Evolutionary conservation across 202 grass and related monocot species (phyloP), one percentile per base, ranked within the genome.

Genomic region (Saccharum hybrid): DNA sequence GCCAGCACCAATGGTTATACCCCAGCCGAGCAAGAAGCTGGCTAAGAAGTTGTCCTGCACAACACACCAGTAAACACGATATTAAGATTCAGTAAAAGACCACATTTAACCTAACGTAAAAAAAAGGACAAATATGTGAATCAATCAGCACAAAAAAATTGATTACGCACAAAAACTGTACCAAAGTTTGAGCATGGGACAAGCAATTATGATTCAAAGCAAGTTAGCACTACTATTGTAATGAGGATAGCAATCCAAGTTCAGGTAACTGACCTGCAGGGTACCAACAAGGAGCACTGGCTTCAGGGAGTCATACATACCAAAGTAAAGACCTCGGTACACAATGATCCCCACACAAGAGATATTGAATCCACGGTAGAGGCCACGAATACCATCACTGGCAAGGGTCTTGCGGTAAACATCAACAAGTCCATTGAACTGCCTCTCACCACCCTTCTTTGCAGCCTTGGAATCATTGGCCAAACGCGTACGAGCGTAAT

Each of bases 261-360:
- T 38, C 63, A 14, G 1, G 19, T 67, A 71, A 87, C 84, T 90
- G 64, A 93, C 90, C 88, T 83, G 67, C 60, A 93, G 87, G 18
- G 21, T 0, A 11, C 90, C 90, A 40, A 77, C 75, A 45, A 93
- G 90, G 14, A 93, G 16, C 36, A 93, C 90, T 59, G 90, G 90
- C 81, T 93, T 93, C 16, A 93, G 71, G 0, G 90, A 93, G 41
- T 90, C 90, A 2, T 93, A 93, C 90, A 93, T 87, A 43, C 90
- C 90, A 59, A 92, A 92, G 66, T 92, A 92, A 15, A 92, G 66
- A 33, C 90, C 90, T 14, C 90, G 84, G 78, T 92, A 92, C 9
- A 92, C 90, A 85, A 92, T 87, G 72, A 92, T 92, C 8, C 90
- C 90, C 1, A 90, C 87, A 82, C 90, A 92, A 12, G 90, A 92